Base-by-base conservation (phyloP, 345 rosid species). In the Corchorus capsularis region DNA sequence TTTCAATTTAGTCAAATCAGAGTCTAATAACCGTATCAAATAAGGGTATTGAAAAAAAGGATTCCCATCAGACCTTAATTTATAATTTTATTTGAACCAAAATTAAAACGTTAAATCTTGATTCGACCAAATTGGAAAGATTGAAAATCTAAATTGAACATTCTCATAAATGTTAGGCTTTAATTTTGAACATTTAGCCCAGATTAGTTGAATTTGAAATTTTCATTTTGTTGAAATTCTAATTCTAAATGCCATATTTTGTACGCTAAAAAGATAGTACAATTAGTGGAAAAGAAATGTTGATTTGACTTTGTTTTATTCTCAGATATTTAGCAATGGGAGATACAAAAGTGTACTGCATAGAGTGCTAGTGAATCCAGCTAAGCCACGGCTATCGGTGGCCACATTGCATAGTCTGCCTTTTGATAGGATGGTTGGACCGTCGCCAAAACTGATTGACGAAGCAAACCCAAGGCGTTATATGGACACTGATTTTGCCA, bases 281-380 rank as follows among this genome's bases (percentile, higher is more conserved):
- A 55, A 10, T 22, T 22, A 22, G 17, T 3, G 16, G 49, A 39
- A 39, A 22, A 17, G 0, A 9, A 17, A 64, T 61, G 34, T 17
- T 59, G 35, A 4, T 69, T 39, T 61, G 65, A 73, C 34, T n/a
- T 50, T 17, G 27, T 59, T 10, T 2, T 13, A 27, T 45, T 43
- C 0, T 57, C 32, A 80, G 98, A 92, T 94, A 75, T 92, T 87
- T 81, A 93, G 98, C 85, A 94, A 94, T 14, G 98, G 98, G 63
- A 93, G 83, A 69, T 94, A 91, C 86, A 92, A 87, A 75, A 94
- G 98, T 71, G 96, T 94, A 79, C 1, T 94, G 68, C 97, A 94
- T 70, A 84, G 97, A 56, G 97, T 93, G 7, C 65, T 86, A 13
- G 95, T 89, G 46, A 94, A 94, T 63, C 80, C 93, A 0, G 45